phyloP scores from a whole-genome alignment of 495 filamentous ascomycete genomes.

The Aspergillus saccharolyticus region DNA sequence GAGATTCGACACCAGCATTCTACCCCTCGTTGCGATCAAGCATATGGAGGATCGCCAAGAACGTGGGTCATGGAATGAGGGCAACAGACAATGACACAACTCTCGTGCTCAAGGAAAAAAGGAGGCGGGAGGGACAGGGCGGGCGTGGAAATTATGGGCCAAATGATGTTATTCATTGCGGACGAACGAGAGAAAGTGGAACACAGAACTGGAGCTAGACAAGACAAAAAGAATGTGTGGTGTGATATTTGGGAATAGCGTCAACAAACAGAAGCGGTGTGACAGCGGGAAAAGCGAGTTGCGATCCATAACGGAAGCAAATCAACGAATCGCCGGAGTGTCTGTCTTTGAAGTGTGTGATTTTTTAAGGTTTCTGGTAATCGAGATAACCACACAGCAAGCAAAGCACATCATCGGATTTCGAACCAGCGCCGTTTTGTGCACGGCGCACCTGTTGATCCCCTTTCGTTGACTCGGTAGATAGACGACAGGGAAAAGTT shows the following conservation, averaged over 20 bases:
- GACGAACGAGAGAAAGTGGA: constrained; percentile 7
- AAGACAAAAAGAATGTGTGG: constrained; percentile 17
- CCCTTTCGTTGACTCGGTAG: neutral
- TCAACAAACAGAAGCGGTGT: constrained; percentile 19
- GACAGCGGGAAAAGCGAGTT: constrained; percentile 8
- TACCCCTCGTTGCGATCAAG: constrained; percentile 6
- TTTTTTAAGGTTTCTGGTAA: constrained; percentile 1
- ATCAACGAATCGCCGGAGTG: neutral
- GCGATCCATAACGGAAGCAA: neutral
- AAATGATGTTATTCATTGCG: constrained; percentile 16
- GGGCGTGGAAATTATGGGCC: constrained; percentile 18
- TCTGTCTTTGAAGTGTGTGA: neutral
- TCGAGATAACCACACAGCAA: constrained; percentile 7
- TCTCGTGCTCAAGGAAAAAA: no score
- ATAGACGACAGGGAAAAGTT: neutral
- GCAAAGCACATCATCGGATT: neutral
- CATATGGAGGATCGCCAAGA: constrained; percentile 16
- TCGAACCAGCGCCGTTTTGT: neutral
- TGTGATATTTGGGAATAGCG: constrained; percentile 15
- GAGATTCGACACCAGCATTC: neutral
- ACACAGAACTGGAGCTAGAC: constrained; percentile 1
- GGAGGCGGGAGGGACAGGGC: constrained; percentile 2
- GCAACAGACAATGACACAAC: constrained; percentile 1
- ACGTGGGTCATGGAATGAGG: constrained; percentile 7
- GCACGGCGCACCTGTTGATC: neutral